Evolutionary conservation across 2,329 filamentous ascomycete species (phyloP).

Genomic region (Coniochaeta sp.): DNA sequence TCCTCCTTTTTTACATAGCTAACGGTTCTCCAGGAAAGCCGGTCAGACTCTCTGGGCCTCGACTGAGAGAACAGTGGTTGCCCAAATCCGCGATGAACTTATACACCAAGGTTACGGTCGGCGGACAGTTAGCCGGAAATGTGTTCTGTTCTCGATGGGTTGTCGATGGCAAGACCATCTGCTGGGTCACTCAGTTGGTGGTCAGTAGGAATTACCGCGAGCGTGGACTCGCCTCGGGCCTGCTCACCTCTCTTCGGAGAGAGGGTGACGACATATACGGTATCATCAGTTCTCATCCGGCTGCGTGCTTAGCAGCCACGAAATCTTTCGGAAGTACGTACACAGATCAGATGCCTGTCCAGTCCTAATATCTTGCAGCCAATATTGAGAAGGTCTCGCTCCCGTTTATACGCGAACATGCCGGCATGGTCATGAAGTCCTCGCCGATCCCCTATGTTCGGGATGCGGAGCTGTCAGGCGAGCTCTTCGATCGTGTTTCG

Average conservation of each 20-base stretch:
- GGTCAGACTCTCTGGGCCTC: slow-evolving; percentile 15
- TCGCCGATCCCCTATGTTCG: not conserved
- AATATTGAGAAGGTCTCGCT: not conserved
- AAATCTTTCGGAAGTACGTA: slow-evolving; percentile 21
- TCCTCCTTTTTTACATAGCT: not conserved
- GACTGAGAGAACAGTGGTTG: slow-evolving; percentile 27
- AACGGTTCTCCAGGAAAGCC: slow-evolving; percentile 7
- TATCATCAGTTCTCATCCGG: slow-evolving; percentile 31
- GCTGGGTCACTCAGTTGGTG: slow-evolving; percentile 34
- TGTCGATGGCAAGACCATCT: slow-evolving; percentile 21
- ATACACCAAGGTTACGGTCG: slow-evolving; percentile 24
- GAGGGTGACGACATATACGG: slow-evolving; percentile 26
- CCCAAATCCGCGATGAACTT: slow-evolving; percentile 16
- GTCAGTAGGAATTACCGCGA: slow-evolving; percentile 26
- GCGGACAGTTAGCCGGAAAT: slow-evolving; percentile 24
- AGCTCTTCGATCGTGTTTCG: not conserved
- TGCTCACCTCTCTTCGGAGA: slow-evolving; percentile 22
- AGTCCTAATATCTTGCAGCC: not conserved
- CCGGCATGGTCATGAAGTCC: not conserved
- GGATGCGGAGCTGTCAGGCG: not conserved
- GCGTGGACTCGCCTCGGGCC: slow-evolving; percentile 24
- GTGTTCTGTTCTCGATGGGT: slow-evolving; percentile 28
- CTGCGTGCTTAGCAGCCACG: slow-evolving; percentile 23
- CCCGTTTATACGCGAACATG: not conserved
- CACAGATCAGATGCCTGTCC: not conserved